These are phyloP conservation scores for Fusarium armeniacum DNA, from an alignment of 2,329 filamentous ascomycete species.

Conservation along the genomic window DNA sequence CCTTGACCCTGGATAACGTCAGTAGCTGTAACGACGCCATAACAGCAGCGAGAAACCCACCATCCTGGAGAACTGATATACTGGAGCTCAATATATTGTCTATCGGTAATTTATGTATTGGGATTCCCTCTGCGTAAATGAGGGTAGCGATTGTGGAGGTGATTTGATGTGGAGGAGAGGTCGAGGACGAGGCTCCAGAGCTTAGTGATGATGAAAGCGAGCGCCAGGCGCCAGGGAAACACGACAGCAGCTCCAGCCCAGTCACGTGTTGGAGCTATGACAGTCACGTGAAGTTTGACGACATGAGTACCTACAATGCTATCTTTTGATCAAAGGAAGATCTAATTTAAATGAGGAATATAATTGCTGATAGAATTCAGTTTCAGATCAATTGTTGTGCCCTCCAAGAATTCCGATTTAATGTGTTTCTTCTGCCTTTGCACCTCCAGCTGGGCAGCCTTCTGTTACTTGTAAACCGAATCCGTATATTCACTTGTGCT, in stretches of 20 bases:
- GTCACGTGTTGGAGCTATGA: conserved; percentile 50
- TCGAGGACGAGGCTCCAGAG: conserved; percentile 46
- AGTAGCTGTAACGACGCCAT: conserved; percentile 25
- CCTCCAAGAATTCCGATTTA: background rate
- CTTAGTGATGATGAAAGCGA: conserved; percentile 55
- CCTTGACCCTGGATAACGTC: conserved; percentile 75
- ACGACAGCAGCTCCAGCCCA: conserved; percentile 56
- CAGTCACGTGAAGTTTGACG: conserved; percentile 36
- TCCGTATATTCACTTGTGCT: background rate
- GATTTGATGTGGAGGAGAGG: conserved; percentile 46
- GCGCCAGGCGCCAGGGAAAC: conserved; percentile 61
- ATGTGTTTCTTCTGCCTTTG: background rate
- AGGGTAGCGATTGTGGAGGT: conserved; percentile 38
- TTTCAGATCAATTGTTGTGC: background rate
- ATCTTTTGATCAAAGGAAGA: background rate
- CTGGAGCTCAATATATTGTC: conserved; percentile 41
- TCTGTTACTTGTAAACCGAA: background rate
- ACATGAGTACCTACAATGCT: background rate
- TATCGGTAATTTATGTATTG: conserved; percentile 18
- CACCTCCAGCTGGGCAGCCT: background rate
- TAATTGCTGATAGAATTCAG: background rate
- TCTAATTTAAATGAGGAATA: background rate
- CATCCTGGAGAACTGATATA: conserved; percentile 55
- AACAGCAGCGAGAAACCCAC: conserved; percentile 46
- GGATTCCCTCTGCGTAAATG: conserved; percentile 22